Percentiles rank a stretch among this genome's conserved stretches.
phyloP scores from a whole-genome alignment of 257 asterid species.

The Nicotiana attenuata region DNA sequence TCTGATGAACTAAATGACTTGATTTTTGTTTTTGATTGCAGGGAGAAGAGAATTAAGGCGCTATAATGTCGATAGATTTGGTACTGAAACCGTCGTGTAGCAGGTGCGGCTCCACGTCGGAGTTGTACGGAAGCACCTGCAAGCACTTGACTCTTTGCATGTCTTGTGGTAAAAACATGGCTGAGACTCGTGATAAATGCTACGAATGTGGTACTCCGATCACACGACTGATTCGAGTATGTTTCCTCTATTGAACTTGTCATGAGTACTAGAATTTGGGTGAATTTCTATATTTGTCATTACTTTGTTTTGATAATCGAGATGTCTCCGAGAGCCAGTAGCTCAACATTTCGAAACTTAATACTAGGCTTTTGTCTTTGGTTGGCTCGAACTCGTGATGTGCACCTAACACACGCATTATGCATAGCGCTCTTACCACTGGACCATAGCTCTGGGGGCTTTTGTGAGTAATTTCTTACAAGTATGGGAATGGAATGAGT shows the following conservation, averaged over 20 bases:
- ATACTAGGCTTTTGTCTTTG: too few species aligned
- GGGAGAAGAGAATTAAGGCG: neutral
- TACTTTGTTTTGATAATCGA: too few species aligned
- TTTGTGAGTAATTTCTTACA: neutral
- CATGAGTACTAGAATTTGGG: neutral
- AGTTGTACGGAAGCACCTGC: conserved; percentile 84
- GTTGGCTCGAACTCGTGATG: too few species aligned
- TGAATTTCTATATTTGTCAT: neutral
- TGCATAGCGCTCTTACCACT: too few species aligned
- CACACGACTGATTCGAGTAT: conserved; percentile 72
- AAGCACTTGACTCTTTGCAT: conserved; percentile 85
- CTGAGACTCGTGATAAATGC: conserved; percentile 62
- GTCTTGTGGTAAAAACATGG: conserved; percentile 81
- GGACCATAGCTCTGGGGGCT: too few species aligned
- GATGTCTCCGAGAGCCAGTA: too few species aligned
- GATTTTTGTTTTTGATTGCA: neutral
- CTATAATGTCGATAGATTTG: conserved; percentile 62
- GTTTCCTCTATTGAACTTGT: neutral
- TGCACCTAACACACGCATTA: too few species aligned
- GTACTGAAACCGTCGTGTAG: conserved; percentile 73
- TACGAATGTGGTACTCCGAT: conserved; percentile 75
- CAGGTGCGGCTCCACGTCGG: conserved; percentile 76
- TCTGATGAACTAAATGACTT: neutral
- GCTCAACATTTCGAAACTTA: too few species aligned
- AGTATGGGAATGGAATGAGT: neutral